Evolutionary conservation across 192 early-diverging fungal genomes (phyloP), one percentile per base, ranked within the genome.

Genomic region (Helicostylum pulchrum): DNA sequence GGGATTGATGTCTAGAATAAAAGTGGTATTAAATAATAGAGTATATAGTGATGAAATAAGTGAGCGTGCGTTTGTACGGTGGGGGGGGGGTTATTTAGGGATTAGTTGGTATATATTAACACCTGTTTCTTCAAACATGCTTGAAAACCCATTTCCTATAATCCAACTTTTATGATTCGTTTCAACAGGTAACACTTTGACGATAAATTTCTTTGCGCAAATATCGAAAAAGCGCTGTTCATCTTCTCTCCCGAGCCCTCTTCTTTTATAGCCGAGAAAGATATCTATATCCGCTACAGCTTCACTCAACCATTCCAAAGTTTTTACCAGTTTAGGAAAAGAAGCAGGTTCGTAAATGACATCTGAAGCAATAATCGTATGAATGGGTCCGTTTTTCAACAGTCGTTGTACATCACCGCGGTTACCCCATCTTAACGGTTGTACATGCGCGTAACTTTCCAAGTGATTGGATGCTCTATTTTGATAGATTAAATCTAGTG

Each of bases 361-460:
- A 57, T 80, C 79, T 0, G 79, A 80, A 3, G 79, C 79, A 45
- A 80, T 70, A 4, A 80, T 53, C 19, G 73, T 43, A 56, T 80
- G 73, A 15, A 77, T 44, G 1, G 17, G 54, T 1, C 31, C 65
- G 0, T 32, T 45, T 31, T 34, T 47, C n/a, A 17, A 17, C 12
- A 64, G 34, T 0, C 42, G 26, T 6, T 50, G 55, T 7, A 39
- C 50, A 23, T 65, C 23, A 2, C 54, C 49, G 0, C 43, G 2
- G 11, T 43, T 5, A 0, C 58, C 48, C 44, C 76, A 74, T 65
- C 63, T 66, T 4, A 56, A 23, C 2, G 72, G 60, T 19, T 59
- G 30, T 21, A 71, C 58, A 6, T 47, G 39, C 3, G 26, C 26
- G 17, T 54, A 32, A 11, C 14, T 44, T 0, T 48, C 49, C 12